Conservation (phyloP, 768 basidiomycete genomes). For the Rhodotorula babjevae region DNA sequence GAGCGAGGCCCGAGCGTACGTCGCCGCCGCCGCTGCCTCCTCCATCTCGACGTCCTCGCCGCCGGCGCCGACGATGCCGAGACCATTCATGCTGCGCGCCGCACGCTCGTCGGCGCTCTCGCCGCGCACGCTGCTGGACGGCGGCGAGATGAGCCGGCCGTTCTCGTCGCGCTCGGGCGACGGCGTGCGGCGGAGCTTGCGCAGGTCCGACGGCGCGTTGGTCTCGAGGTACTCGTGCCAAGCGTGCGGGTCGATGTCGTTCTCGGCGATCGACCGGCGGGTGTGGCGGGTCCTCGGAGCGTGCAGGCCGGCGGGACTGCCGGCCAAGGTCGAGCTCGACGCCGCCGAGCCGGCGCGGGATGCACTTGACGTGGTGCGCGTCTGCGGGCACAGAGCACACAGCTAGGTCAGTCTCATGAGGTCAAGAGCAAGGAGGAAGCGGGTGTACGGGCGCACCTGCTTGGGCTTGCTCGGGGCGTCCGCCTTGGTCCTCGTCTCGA, state of each 20-base stretch:
- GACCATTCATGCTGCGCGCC: no score
- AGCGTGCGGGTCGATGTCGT: not conserved
- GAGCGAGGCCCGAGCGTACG: no score
- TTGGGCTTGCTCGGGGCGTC: not conserved
- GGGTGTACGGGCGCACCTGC: not conserved
- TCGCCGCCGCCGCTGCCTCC: not conserved
- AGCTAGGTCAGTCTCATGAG: no score
- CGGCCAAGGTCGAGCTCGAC: not conserved
- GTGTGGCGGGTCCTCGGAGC: not conserved
- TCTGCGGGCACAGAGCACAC: not conserved
- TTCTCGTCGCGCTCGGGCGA: constrained; percentile 3
- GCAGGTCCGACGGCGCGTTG: not conserved
- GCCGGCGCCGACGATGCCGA: not conserved
- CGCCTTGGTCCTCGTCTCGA: not conserved
- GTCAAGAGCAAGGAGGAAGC: no score
- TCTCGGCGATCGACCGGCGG: not conserved
- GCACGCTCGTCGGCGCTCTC: not conserved
- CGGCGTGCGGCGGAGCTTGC: not conserved
- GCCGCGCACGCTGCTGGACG: not conserved
- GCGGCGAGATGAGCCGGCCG: not conserved
- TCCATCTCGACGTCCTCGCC: not conserved
- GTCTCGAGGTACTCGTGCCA: not conserved
- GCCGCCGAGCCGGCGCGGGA: not conserved
- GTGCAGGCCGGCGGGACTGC: no score
- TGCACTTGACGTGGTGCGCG: not conserved